A percentile compares a stretch with the other conserved stretches of the same genome.
These are phyloP conservation scores for Dryas octopetala DNA, from an alignment of 306 rosid species.

Conservation along the genomic window DNA sequence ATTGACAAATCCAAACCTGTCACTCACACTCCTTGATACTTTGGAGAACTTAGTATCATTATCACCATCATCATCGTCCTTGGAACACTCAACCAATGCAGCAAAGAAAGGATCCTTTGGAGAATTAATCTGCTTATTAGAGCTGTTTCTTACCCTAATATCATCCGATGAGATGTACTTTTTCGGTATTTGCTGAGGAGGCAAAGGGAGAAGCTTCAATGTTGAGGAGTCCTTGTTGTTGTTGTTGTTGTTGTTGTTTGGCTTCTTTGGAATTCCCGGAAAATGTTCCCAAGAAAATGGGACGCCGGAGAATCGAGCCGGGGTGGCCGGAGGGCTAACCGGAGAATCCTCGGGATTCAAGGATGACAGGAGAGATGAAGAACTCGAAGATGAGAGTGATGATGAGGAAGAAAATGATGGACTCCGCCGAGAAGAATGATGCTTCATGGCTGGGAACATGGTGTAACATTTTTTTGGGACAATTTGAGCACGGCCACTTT, in stretches of 20 bases:
- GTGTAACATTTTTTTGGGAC: slow-evolving; percentile 36
- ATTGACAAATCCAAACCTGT: slow-evolving; percentile 62
- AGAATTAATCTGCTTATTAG: not conserved
- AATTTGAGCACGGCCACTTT: slow-evolving; percentile 21
- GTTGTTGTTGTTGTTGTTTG: slow-evolving; percentile 32
- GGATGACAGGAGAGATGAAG: slow-evolving; percentile 47
- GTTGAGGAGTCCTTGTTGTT: slow-evolving; percentile 38
- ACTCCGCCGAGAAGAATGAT: slow-evolving; percentile 37
- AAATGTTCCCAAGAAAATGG: slow-evolving; percentile 98
- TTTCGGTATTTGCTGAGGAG: slow-evolving; percentile 48
- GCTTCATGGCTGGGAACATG: slow-evolving; percentile 21
- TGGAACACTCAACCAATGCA: slow-evolving; percentile 84
- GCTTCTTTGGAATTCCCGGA: slow-evolving; percentile 92
- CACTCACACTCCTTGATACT: slow-evolving; percentile 70
- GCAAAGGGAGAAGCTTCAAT: slow-evolving; percentile 52
- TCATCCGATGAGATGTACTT: slow-evolving; percentile 37
- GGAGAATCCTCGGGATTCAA: slow-evolving; percentile 47
- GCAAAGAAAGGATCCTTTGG: slow-evolving; percentile 74
- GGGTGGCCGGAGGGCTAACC: slow-evolving; percentile 38
- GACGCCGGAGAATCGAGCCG: slow-evolving; percentile 64
- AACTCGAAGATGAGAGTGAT: slow-evolving; percentile 32
- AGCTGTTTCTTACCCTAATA: slow-evolving; percentile 21
- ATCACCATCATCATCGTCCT: slow-evolving; percentile 37
- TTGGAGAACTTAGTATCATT: slow-evolving; percentile 23
- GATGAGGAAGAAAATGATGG: slow-evolving; percentile 59